phyloP scores from a whole-genome alignment of 2,329 filamentous ascomycete species.

The Claviceps arundinis region DNA sequence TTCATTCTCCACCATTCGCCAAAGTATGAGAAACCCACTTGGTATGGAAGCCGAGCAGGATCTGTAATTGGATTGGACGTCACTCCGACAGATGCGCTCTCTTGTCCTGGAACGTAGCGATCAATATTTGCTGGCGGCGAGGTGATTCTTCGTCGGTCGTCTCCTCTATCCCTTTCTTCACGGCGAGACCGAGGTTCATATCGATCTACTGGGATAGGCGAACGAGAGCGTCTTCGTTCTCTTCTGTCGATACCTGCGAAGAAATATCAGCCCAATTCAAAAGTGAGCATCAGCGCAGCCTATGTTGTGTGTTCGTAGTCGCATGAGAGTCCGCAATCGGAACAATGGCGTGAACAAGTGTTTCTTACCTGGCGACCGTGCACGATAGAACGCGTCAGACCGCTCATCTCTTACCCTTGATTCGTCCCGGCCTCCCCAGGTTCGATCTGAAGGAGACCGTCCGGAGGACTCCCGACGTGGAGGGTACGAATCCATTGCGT shows the following conservation, averaged over 20 bases:
- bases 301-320: background rate
- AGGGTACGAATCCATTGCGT: constrained; percentile 39
- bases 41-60: constrained; percentile 59
- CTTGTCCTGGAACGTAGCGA: constrained; percentile 69
- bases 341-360: background rate
- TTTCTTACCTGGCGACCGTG: constrained; percentile 58
- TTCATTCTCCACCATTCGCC: constrained; percentile 79
- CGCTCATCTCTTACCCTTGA: constrained; percentile 37
- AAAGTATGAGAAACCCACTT: constrained; percentile 77
- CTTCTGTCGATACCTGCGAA: constrained; percentile 41
- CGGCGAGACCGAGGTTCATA: constrained; percentile 61
- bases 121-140: constrained; percentile 63
- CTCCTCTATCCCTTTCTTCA: constrained; percentile 50
- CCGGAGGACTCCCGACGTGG: constrained; percentile 38
- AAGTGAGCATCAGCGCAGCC: background rate
- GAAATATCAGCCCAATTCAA: background rate
- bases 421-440: constrained; percentile 41
- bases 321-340: background rate
- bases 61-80: constrained; percentile 56
- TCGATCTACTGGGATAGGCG: constrained; percentile 56
- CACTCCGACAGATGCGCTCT: constrained; percentile 30
- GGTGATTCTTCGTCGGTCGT: constrained; percentile 49
- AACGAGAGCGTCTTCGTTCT: constrained; percentile 54
- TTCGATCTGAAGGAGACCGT: constrained; percentile 40
- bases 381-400: constrained; percentile 49